Conservation (phyloP, 75 land plant genomes). For the Larix kaempferi region DNA sequence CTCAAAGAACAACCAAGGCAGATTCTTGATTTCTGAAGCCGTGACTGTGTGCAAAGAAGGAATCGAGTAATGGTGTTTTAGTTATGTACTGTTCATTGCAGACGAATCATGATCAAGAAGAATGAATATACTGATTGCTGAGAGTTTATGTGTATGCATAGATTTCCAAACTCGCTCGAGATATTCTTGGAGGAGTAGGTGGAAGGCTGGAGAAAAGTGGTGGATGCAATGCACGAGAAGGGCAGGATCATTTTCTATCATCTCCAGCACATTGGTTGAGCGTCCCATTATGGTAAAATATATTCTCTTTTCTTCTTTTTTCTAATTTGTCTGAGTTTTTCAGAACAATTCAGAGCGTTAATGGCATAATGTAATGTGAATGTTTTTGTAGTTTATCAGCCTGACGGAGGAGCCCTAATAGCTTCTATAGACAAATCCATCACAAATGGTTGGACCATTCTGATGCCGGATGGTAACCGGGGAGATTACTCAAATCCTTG, state of each 20-base stretch:
- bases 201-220: slow-evolving; percentile 29
- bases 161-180: slow-evolving; percentile 28
- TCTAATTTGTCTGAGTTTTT: not conserved
- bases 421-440: slow-evolving; percentile 9
- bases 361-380: not conserved
- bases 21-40: slow-evolving; percentile 30
- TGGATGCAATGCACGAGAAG: slow-evolving; percentile 32
- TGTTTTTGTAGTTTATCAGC: slow-evolving; percentile 24
- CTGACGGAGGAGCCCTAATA: slow-evolving; percentile 15
- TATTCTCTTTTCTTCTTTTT: not conserved
- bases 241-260: slow-evolving; percentile 29
- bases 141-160: not conserved
- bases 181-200: slow-evolving; percentile 29
- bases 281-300: slow-evolving; percentile 13
- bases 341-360: not conserved
- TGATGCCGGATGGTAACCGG: slow-evolving; percentile 14
- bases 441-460: not conserved
- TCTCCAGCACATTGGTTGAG: slow-evolving; percentile 35
- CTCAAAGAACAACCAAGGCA: slow-evolving; percentile 33
- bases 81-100: not conserved
- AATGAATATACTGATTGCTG: not conserved
- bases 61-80: slow-evolving; percentile 9
- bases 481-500: slow-evolving; percentile 22
- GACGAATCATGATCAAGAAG: not conserved
- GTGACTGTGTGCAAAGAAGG: slow-evolving; percentile 13